Conservation (phyloP, 805 yeast species). For the Wickerhamiella allomyrinae region DNA sequence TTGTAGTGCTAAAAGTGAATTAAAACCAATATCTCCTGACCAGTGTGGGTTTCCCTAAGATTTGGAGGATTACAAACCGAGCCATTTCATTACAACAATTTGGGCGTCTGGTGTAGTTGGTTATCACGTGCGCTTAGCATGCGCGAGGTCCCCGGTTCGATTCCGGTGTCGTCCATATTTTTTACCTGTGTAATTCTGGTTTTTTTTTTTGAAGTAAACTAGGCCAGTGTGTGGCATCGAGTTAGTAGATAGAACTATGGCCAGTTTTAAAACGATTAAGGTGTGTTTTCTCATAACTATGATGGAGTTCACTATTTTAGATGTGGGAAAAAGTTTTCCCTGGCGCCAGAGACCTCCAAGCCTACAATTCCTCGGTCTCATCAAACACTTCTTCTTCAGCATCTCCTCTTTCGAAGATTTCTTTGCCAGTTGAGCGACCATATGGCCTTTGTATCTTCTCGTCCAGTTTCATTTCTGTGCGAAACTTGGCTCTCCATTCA, state of each 20-base stretch:
- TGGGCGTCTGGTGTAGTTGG: constrained; percentile 27
- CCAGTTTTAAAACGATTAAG: neutral
- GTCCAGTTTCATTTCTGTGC: constrained; percentile 60
- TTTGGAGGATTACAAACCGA: no score
- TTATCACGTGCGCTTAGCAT: constrained; percentile 27
- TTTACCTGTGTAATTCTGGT: constrained; percentile 9
- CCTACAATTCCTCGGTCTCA: constrained; percentile 31
- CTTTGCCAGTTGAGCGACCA: constrained; percentile 74
- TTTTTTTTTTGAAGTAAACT: no score
- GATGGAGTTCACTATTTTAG: no score
- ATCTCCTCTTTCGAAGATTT: constrained; percentile 80
- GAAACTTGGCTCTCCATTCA: constrained; percentile 59
- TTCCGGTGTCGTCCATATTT: constrained; percentile 26
- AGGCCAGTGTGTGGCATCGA: no score
- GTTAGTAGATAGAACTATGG: neutral
- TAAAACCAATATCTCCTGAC: no score
- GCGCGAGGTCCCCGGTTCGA: constrained; percentile 28
- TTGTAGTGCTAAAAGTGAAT: no score
- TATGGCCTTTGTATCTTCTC: constrained; percentile 39
- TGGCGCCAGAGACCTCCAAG: no score
- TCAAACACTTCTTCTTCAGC: constrained; percentile 54
- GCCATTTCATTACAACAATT: no score
- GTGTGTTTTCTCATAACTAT: no score
- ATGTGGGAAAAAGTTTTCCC: no score
- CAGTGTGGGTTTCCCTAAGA: no score